A percentile compares a stretch with the other conserved stretches of the same genome.
These are phyloP conservation scores for Ephemerocybe angulata DNA, from an alignment of 768 basidiomycete species.

Conservation along the genomic window DNA sequence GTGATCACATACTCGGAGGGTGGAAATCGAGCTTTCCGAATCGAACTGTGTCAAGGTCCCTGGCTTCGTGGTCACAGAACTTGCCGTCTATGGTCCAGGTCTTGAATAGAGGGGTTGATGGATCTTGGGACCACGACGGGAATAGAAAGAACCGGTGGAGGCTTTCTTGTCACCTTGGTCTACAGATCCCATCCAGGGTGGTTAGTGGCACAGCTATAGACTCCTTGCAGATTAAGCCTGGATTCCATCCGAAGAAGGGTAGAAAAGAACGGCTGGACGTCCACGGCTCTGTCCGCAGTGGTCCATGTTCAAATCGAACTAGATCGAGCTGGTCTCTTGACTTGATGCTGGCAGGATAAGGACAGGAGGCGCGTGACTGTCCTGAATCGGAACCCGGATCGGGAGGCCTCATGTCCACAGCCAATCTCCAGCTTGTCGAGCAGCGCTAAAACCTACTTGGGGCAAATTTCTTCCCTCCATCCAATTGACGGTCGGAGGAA, in stretches of 20 bases:
- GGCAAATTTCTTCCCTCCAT: not conserved
- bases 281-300: not conserved
- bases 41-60: constrained; percentile 30
- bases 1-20: constrained; percentile 26
- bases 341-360: constrained; percentile 15
- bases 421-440: not conserved
- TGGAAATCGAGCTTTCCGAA: constrained; percentile 27
- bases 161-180: not conserved
- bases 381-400: constrained; percentile 28
- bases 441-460: not conserved
- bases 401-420: constrained; percentile 28
- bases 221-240: not conserved
- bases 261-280: not conserved
- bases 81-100: constrained; percentile 5
- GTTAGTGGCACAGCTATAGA: constrained; percentile 1
- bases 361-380: constrained; percentile 20
- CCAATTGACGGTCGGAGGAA: not conserved
- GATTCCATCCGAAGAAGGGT: not conserved
- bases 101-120: not conserved
- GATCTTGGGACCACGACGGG: not conserved
- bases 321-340: constrained; percentile 5
- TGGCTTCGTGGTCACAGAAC: constrained; percentile 21
- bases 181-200: constrained; percentile 1
- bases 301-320: constrained; percentile 1
- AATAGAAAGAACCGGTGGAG: constrained; percentile 1